Evolutionary conservation across 2,329 filamentous ascomycete genomes (phyloP), one percentile per base, ranked within the genome.

Genomic region (Mycosphaerella sp.): DNA sequence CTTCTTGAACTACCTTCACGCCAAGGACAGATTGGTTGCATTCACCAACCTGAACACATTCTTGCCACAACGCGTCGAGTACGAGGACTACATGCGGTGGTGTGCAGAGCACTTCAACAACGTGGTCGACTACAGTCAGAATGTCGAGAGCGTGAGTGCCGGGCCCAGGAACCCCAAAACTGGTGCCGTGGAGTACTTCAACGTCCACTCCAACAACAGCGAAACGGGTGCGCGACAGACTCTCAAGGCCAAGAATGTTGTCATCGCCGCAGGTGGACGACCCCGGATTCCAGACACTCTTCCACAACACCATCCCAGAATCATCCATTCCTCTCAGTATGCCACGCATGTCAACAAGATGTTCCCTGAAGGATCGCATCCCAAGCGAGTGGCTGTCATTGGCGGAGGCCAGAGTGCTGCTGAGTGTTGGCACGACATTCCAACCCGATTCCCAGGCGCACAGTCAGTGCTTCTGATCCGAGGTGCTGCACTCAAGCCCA

Each of bases 41-140:
- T 97, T 97, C 67, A 90, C 87, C 64, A 97, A 97, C 73, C 75
- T 97, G 46, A 80, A 82, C 65, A 96, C 92, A 0, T 96, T 96
- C 74, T 73, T 95, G 32, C 92, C 92, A 0, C 84, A 88, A 31
- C 82, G 92, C 26, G 77, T 86, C 57, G 92, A 97, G 74, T 97
- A 95, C 67, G 91, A 96, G 70, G 91, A 95, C 72, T 97, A 97
- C 73, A 84, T 97, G 72, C 81, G 86, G 58, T 97, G 92, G 92
- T 95, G 89, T 68, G 87, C 92, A 10, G 77, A 80, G 56, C 84
- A 85, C 68, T 97, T 97, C 66, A 80, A 80, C 47, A 72, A 83
- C 58, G 74, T 86, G 42, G 87, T 95, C 45, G 78, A 78, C 46
- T 97, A 96, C 69, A 80, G 81, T 56, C 84, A 85, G 64, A 86